Percentiles rank a stretch among this genome's conserved stretches.
These are phyloP conservation scores for Phytophthora kernoviae DNA, from an alignment of 352 stramenopile species.

Conservation along the genomic window DNA sequence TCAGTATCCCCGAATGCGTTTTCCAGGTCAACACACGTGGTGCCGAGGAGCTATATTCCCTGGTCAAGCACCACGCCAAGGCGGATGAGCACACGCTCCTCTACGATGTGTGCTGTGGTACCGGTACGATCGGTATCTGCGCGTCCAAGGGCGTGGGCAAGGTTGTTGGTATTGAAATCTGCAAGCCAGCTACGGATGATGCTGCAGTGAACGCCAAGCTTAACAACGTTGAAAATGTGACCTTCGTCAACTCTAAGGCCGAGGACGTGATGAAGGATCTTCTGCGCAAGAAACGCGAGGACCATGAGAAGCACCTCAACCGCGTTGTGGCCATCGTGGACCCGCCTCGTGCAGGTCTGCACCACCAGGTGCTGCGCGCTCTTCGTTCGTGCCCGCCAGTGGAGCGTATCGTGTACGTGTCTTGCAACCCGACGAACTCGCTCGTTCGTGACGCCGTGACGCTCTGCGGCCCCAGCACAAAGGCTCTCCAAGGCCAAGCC, in stretches of 20 bases:
- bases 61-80: slow-evolving; percentile 91
- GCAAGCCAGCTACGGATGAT: slow-evolving; percentile 90
- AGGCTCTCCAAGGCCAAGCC: slow-evolving; percentile 89
- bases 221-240: slow-evolving; percentile 88
- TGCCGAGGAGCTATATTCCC: slow-evolving; percentile 95
- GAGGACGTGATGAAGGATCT: slow-evolving; percentile 91
- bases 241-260: slow-evolving; percentile 92
- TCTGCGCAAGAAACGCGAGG: slow-evolving; percentile 61
- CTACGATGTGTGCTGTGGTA: slow-evolving; percentile 99
- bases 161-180: slow-evolving; percentile 90
- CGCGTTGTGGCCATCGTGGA: slow-evolving; percentile 97
- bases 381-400: slow-evolving; percentile 84
- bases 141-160: slow-evolving; percentile 83
- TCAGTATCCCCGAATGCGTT: slow-evolving; percentile 92
- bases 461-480: slow-evolving; percentile 94
- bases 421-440: slow-evolving; percentile 97
- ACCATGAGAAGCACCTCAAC: slow-evolving; percentile 60
- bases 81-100: slow-evolving; percentile 86
- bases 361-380: slow-evolving; percentile 90
- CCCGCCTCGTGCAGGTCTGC: slow-evolving; percentile 95
- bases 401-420: slow-evolving; percentile 97
- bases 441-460: slow-evolving; percentile 89
- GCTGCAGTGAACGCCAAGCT: slow-evolving; percentile 84
- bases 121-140: slow-evolving; percentile 97
- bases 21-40: slow-evolving; percentile 97